These are phyloP conservation scores for Beta vulgaris DNA, from an alignment of 148 eudicot species.

Conservation along the genomic window DNA sequence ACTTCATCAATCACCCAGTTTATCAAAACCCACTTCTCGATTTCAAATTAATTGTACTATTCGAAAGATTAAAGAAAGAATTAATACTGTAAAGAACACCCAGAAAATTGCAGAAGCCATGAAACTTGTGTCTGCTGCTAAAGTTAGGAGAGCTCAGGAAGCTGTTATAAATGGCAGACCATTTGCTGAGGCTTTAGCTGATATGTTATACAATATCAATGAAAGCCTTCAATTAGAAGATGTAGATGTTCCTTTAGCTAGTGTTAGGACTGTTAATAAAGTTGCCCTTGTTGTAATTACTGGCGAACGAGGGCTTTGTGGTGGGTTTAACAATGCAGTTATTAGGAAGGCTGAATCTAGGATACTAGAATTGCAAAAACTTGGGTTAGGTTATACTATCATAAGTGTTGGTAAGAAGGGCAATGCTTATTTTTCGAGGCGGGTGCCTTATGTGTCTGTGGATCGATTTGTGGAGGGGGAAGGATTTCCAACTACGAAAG, in stretches of 20 bases:
- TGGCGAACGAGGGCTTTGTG: constrained; percentile 78
- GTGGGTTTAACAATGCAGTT: constrained; percentile 59
- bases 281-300: constrained; percentile 68
- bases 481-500: constrained; percentile 54
- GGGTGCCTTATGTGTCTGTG: constrained; percentile 30
- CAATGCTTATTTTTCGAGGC: constrained; percentile 48
- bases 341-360: constrained; percentile 54
- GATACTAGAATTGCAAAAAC: constrained; percentile 47
- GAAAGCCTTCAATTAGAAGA: constrained; percentile 56
- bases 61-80: constrained; percentile 47
- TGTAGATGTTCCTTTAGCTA: constrained; percentile 57
- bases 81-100: constrained; percentile 53
- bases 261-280: constrained; percentile 50
- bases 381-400: constrained; percentile 44
- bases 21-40: constrained; percentile 25
- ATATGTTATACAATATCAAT: constrained; percentile 45
- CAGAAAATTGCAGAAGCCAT: constrained; percentile 81
- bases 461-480: constrained; percentile 52
- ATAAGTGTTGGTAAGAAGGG: constrained; percentile 87
- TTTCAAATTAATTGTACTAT: constrained; percentile 36
- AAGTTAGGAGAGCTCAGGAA: constrained; percentile 72
- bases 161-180: constrained; percentile 62
- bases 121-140: constrained; percentile 77
- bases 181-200: constrained; percentile 54
- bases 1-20: constrained; percentile 9